Conservation (phyloP, 257 asterid species). For the Solanum sejunctum region DNA sequence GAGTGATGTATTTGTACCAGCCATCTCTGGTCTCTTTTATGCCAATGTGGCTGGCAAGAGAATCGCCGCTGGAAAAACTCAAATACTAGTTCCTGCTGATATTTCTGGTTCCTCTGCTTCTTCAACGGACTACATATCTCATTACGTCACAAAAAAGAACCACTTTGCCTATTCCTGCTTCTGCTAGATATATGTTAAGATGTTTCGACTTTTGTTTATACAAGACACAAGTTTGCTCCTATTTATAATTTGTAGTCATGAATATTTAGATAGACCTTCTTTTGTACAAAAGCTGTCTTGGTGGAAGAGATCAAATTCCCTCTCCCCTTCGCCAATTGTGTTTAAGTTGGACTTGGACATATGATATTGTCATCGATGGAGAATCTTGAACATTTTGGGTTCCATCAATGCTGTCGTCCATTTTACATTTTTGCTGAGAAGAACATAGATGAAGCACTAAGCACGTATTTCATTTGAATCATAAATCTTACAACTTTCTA, state of each 20-base stretch:
- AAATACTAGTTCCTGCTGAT: slow-evolving; percentile 61
- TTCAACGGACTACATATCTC: slow-evolving; percentile 45
- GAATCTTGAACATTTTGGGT: neutral
- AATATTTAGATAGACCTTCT: neutral
- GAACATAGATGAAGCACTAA: neutral
- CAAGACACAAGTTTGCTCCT: neutral
- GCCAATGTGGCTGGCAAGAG: slow-evolving; percentile 80
- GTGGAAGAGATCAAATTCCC: neutral
- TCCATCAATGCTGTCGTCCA: neutral
- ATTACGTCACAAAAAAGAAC: slow-evolving; percentile 56
- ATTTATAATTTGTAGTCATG: neutral
- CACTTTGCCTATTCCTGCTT: slow-evolving; percentile 78
- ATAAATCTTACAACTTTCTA: neutral
- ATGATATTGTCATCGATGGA: neutral
- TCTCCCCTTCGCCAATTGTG: neutral
- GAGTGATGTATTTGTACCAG: slow-evolving; percentile 42
- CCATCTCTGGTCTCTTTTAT: slow-evolving; percentile 70
- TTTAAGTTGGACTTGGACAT: neutral
- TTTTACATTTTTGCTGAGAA: neutral
- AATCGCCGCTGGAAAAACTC: slow-evolving; percentile 57
- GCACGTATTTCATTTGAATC: neutral
- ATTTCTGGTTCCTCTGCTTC: slow-evolving; percentile 48
- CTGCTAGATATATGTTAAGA: slow-evolving; percentile 26
- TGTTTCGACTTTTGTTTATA: neutral
- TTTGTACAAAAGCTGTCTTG: neutral